A percentile compares a stretch with the other conserved stretches of the same genome.
These are phyloP conservation scores for Lophium mytilinum DNA, from an alignment of 495 filamentous ascomycete species.

Conservation along the genomic window DNA sequence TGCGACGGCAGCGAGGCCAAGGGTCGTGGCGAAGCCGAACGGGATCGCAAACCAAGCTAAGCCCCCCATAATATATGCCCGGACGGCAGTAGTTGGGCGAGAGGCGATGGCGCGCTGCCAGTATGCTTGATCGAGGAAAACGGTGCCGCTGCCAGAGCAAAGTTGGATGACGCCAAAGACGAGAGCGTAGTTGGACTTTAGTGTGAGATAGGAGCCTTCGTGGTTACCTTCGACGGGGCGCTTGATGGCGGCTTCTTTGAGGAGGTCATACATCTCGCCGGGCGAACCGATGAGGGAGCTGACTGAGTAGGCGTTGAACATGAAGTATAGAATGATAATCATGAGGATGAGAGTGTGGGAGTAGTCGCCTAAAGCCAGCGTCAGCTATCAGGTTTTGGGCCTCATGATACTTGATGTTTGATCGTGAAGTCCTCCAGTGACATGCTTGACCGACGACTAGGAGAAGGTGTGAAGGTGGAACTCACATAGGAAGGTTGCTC, in stretches of 20 bases:
- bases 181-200: constrained; percentile 26
- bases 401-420: no score
- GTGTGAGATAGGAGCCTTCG: constrained; percentile 25
- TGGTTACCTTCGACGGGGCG: constrained; percentile 27
- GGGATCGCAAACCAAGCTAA: constrained; percentile 28
- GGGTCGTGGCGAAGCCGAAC: constrained; percentile 26
- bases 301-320: constrained; percentile 28
- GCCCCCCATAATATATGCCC: constrained; percentile 25
- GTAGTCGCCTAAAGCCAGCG: constrained; percentile 15
- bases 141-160: constrained; percentile 24
- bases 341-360: constrained; percentile 27
- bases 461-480: neutral
- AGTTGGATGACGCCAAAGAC: constrained; percentile 30
- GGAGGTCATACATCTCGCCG: constrained; percentile 24
- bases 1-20: constrained; percentile 25
- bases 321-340: constrained; percentile 27
- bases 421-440: no score
- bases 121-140: constrained; percentile 28
- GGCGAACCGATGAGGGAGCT: constrained; percentile 25
- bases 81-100: constrained; percentile 22
- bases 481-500: constrained; percentile 28
- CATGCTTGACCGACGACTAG: no score
- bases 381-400: neutral
- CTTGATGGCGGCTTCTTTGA: constrained; percentile 18
- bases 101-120: constrained; percentile 27